A percentile compares a stretch with the other conserved stretches of the same genome.
phyloP scores from a whole-genome alignment of 768 basidiomycete species.

The Pleurotus pulmonarius region DNA sequence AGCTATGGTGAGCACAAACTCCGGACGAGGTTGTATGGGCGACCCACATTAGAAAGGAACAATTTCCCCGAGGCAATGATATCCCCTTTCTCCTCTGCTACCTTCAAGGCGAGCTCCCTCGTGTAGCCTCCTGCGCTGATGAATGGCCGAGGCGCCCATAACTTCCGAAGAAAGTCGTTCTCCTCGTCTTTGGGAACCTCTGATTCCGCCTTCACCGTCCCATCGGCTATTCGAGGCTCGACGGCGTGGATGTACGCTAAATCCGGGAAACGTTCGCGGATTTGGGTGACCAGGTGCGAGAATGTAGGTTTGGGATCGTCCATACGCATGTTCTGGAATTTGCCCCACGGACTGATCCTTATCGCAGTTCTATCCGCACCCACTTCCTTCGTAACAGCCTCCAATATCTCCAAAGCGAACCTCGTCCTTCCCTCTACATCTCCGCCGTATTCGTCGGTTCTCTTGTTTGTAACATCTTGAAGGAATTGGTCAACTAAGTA shows the following conservation, averaged over 20 bases:
- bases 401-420: conserved; percentile 39
- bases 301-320: conserved; percentile 40
- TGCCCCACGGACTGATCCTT: conserved; percentile 39
- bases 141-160: conserved; percentile 20
- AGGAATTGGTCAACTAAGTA: conserved; percentile 41
- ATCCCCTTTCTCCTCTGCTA: conserved; percentile 16
- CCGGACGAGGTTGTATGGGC: neutral
- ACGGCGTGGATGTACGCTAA: conserved; percentile 44
- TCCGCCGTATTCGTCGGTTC: conserved; percentile 52
- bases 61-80: conserved; percentile 10
- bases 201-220: neutral
- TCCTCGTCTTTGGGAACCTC: neutral
- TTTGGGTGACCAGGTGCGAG: conserved; percentile 34
- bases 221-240: conserved; percentile 20
- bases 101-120: conserved; percentile 21
- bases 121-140: conserved; percentile 27
- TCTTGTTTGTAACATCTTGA: conserved; percentile 35
- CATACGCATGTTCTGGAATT: conserved; percentile 35
- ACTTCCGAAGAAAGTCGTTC: conserved; percentile 16
- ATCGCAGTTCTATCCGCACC: conserved; percentile 40
- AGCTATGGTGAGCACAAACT: neutral
- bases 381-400: conserved; percentile 34
- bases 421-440: conserved; percentile 41
- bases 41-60: conserved; percentile 14
- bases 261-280: conserved; percentile 29